A percentile compares a stretch with the other conserved stretches of the same genome.
These are phyloP conservation scores for Thinopyrum elongatum DNA, from an alignment of 176 grass and related monocot genomes.

Conservation along the genomic window DNA sequence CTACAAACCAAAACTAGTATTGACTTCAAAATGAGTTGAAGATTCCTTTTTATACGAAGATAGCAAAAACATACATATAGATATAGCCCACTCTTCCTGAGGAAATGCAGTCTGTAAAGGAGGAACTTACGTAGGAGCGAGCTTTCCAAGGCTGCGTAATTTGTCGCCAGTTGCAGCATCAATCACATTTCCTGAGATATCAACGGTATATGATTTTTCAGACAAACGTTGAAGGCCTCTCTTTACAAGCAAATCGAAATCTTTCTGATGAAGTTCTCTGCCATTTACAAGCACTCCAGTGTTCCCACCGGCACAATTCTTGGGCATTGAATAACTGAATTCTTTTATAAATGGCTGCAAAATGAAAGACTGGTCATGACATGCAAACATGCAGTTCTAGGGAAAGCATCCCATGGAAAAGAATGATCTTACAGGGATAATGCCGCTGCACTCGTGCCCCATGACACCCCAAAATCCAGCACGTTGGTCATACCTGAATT, in stretches of 20 bases:
- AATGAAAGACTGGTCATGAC: neutral
- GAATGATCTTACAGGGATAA: conserved; percentile 76
- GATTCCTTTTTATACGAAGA: neutral
- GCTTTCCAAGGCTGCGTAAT: conserved; percentile 72
- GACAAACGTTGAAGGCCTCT: conserved; percentile 62
- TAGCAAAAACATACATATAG: neutral
- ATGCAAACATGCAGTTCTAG: neutral
- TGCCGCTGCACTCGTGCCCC: conserved; percentile 73
- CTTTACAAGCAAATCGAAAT: conserved; percentile 72
- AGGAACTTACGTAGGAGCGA: conserved; percentile 92
- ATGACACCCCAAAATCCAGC: conserved; percentile 99
- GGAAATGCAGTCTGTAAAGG: neutral
- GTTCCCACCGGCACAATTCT: conserved; percentile 61
- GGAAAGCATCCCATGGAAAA: neutral
- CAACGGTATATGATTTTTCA: conserved; percentile 65
- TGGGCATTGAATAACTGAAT: conserved; percentile 65
- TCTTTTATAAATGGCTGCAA: conserved; percentile 88
- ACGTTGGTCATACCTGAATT: conserved; percentile 78
- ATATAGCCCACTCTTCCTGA: neutral
- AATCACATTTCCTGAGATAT: conserved; percentile 72
- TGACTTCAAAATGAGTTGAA: neutral
- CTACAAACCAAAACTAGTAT: neutral
- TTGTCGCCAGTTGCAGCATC: conserved; percentile 59
- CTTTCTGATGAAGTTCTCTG: conserved; percentile 90
- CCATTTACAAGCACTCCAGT: conserved; percentile 79